Percentiles rank a stretch among this genome's conserved stretches.
Conservation (phyloP, 2,329 filamentous ascomycete genomes). For the Akanthomyces lecanii region DNA sequence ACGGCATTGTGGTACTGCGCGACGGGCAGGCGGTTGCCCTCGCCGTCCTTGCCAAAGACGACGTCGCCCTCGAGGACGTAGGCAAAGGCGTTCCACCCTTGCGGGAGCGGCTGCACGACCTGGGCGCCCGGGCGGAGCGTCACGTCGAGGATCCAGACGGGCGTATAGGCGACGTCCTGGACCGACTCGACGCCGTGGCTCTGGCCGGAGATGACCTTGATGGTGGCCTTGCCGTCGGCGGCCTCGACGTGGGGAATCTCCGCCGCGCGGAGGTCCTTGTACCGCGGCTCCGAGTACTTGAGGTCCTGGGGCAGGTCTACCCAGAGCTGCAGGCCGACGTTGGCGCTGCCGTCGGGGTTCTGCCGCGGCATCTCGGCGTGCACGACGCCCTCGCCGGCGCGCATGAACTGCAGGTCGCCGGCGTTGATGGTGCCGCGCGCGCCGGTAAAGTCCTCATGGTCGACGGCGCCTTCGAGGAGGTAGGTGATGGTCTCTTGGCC, state of each 20-base stretch:
- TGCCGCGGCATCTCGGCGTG: constrained; percentile 92
- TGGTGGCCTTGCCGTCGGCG: constrained; percentile 67
- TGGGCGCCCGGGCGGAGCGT: constrained; percentile 73
- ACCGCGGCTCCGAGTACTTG: constrained; percentile 86
- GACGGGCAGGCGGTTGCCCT: constrained; percentile 44
- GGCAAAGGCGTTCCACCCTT: constrained; percentile 84
- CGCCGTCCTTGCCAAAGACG: constrained; percentile 53
- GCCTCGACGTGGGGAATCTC: constrained; percentile 75
- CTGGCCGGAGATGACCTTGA: constrained; percentile 89
- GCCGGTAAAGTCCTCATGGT: constrained; percentile 90
- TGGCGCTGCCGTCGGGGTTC: constrained; percentile 69
- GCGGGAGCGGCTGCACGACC: constrained; percentile 69
- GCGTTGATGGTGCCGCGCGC: constrained; percentile 76
- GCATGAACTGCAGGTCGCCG: constrained; percentile 98
- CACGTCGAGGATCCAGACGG: constrained; percentile 92
- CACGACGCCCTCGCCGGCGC: constrained; percentile 83
- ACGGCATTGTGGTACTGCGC: constrained; percentile 82
- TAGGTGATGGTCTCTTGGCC: constrained; percentile 90
- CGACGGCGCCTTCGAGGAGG: constrained; percentile 76
- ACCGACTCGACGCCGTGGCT: constrained; percentile 81
- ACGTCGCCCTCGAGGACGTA: constrained; percentile 77
- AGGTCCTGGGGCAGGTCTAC: constrained; percentile 80
- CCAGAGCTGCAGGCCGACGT: constrained; percentile 91
- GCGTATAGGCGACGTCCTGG: constrained; percentile 89
- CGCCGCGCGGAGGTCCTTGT: constrained; percentile 72